Percentiles rank a stretch among this genome's conserved stretches.
These are phyloP conservation scores for Penicillium atrosanguineum DNA, from an alignment of 495 filamentous ascomycete species.

Conservation along the genomic window DNA sequence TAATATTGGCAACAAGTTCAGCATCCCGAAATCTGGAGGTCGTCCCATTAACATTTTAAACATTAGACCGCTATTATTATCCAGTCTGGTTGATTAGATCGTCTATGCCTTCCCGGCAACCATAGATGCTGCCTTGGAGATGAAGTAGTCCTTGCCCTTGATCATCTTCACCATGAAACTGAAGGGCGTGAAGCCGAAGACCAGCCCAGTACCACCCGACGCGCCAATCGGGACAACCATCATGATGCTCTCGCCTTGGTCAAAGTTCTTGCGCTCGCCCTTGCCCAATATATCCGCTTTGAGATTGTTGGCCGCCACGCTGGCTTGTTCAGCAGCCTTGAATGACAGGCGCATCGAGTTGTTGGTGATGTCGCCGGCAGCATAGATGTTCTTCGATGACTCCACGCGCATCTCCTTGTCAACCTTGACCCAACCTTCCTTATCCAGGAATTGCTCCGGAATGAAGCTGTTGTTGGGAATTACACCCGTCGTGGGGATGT, in stretches of 20 bases:
- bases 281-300: conserved; percentile 28
- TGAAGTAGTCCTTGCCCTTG: conserved; percentile 46
- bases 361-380: conserved; percentile 40
- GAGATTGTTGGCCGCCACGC: conserved; percentile 32
- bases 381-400: conserved; percentile 31
- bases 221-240: conserved; percentile 46
- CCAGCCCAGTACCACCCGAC: conserved; percentile 47
- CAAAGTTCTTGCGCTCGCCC: conserved; percentile 21
- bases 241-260: conserved; percentile 23
- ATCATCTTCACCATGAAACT: conserved; percentile 42
- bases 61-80: background rate
- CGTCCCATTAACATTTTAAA: background rate
- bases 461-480: conserved; percentile 62
- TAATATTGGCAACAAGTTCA: no score
- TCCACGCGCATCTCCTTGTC: conserved; percentile 53
- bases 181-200: conserved; percentile 43
- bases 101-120: conserved; percentile 16
- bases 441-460: conserved; percentile 45
- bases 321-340: conserved; percentile 28
- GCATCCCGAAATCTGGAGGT: no score
- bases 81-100: background rate
- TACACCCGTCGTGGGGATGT: conserved; percentile 61
- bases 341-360: conserved; percentile 29
- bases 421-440: conserved; percentile 51
- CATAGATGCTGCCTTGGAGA: conserved; percentile 24